These are phyloP conservation scores for Trichodelitschia bisporula DNA, from an alignment of 495 filamentous ascomycete species.

Conservation along the genomic window DNA sequence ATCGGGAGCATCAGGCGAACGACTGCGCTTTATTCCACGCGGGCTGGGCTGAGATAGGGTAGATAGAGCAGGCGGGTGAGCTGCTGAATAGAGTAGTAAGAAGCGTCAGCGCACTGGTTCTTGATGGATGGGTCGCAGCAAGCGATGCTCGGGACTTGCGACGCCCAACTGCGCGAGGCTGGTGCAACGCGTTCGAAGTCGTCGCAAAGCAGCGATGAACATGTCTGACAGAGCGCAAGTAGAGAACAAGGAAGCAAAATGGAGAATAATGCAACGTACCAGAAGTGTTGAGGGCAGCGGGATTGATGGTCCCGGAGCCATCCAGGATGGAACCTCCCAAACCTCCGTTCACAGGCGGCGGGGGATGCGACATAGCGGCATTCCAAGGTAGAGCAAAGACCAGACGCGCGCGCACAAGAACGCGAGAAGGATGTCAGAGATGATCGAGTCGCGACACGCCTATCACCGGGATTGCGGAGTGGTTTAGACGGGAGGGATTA, in stretches of 20 bases:
- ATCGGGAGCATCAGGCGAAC: slow-evolving; percentile 66
- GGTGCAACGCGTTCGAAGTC: background rate
- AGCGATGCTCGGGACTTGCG: slow-evolving; percentile 7
- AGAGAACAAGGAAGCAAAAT: background rate
- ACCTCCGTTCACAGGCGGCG: too few species aligned
- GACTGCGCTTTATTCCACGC: slow-evolving; percentile 79
- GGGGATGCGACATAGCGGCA: slow-evolving; percentile 1
- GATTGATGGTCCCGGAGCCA: slow-evolving; percentile 59
- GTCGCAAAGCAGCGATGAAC: too few species aligned
- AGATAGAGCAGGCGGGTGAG: slow-evolving; percentile 9
- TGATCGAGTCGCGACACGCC: too few species aligned
- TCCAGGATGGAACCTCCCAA: too few species aligned
- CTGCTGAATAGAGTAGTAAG: too few species aligned
- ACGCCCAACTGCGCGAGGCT: slow-evolving; percentile 1
- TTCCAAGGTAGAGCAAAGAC: background rate
- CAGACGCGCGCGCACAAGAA: too few species aligned
- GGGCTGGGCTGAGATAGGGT: slow-evolving; percentile 28
- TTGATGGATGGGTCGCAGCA: slow-evolving; percentile 2
- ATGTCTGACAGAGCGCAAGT: background rate
- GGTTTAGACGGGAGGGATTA: too few species aligned
- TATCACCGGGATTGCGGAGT: too few species aligned
- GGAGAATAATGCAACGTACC: slow-evolving; percentile 22
- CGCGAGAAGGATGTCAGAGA: too few species aligned
- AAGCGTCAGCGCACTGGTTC: too few species aligned
- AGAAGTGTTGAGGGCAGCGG: slow-evolving; percentile 40